A percentile compares a stretch with the other conserved stretches of the same genome.
Evolutionary conservation across 176 grass and related monocot genomes (phyloP).

Genomic region (Aegilops bicornis): DNA sequence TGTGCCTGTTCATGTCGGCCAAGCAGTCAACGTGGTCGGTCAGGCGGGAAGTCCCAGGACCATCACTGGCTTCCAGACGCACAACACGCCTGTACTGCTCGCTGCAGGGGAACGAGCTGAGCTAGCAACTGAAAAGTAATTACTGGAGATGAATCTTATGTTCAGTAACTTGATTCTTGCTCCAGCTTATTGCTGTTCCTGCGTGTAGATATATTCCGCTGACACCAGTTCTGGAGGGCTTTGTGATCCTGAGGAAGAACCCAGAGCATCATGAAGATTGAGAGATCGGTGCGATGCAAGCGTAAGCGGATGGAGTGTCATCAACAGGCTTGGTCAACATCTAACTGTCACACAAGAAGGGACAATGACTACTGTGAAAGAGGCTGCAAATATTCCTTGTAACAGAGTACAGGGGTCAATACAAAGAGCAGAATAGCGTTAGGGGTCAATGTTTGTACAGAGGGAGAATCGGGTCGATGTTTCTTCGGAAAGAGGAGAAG

Average conservation of each 20-base stretch:
- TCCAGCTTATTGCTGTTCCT: not conserved
- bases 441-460: too few relatives aligned
- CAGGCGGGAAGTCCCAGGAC: constrained; percentile 95
- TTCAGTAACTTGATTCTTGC: not conserved
- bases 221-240: constrained; percentile 72
- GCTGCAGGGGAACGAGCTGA: constrained; percentile 94
- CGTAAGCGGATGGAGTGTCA: not conserved
- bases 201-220: constrained; percentile 70
- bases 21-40: constrained; percentile 94
- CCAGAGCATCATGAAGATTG: constrained; percentile 77
- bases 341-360: not conserved
- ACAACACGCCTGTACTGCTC: constrained; percentile 91
- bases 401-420: not conserved
- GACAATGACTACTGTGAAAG: not conserved
- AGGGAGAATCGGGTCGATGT: too few relatives aligned
- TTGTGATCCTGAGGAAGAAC: constrained; percentile 94
- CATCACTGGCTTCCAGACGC: constrained; percentile 96
- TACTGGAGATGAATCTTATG: not conserved
- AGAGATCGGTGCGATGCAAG: not conserved
- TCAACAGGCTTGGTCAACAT: not conserved
- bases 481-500: not conserved
- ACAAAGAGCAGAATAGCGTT: too few relatives aligned
- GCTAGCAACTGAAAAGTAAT: constrained; percentile 90
- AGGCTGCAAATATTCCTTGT: not conserved
- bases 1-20: constrained; percentile 85